Percentiles rank a stretch among this genome's conserved stretches.
Conservation (phyloP, 106 monocot genomes). For the Phalaenopsis equestris region DNA sequence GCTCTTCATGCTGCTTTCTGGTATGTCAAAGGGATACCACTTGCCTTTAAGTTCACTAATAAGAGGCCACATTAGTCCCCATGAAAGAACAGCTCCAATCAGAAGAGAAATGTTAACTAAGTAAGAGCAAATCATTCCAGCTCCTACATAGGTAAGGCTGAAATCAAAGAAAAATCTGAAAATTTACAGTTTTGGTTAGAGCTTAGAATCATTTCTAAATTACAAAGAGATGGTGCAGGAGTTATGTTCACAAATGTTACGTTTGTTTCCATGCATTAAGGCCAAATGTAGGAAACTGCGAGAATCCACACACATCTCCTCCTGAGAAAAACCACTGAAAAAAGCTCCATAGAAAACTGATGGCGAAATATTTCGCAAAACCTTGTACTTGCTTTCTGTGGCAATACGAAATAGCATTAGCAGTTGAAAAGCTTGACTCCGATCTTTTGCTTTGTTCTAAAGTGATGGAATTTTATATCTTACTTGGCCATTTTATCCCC, state of each 20-base stretch:
- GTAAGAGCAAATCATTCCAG: constrained; percentile 96
- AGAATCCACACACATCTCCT: constrained; percentile 72
- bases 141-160: constrained; percentile 85
- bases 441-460: neutral
- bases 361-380: constrained; percentile 53
- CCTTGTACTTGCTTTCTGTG: constrained; percentile 74
- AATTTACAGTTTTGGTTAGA: neutral
- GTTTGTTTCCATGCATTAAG: constrained; percentile 77
- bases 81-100: constrained; percentile 83
- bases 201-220: too few relatives aligned
- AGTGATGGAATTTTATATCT: neutral
- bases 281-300: constrained; percentile 87
- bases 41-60: constrained; percentile 72
- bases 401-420: neutral
- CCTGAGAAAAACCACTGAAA: constrained; percentile 95
- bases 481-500: constrained; percentile 88
- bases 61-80: constrained; percentile 98
- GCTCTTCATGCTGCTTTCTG: constrained; percentile 87
- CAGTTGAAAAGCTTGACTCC: neutral
- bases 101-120: constrained; percentile 91
- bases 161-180: constrained; percentile 93
- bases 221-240: neutral
- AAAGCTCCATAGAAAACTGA: constrained; percentile 87
- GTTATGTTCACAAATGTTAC: constrained; percentile 18
- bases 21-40: constrained; percentile 62